These are phyloP conservation scores for Sclerotinia nivalis DNA, from an alignment of 2,329 filamentous ascomycete genomes.

Conservation along the genomic window DNA sequence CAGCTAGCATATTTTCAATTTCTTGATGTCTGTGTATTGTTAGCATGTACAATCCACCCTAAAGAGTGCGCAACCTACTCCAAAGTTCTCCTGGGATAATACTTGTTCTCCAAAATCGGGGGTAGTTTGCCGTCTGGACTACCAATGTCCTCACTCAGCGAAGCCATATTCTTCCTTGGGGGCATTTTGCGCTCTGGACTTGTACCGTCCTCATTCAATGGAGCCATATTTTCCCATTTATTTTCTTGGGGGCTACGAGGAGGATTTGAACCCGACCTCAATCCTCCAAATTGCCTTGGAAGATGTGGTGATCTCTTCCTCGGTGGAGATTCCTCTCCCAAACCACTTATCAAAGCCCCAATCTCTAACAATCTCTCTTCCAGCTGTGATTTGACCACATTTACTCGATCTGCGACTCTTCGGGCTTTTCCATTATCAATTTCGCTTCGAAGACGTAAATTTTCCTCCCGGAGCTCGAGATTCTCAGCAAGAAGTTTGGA, in stretches of 20 bases:
- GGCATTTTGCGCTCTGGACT: constrained; percentile 56
- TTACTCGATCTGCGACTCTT: constrained; percentile 64
- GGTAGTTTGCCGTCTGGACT: constrained; percentile 51
- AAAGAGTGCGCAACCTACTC: constrained; percentile 52
- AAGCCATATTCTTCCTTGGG: constrained; percentile 45
- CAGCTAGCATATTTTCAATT: constrained; percentile 33
- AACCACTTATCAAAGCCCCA: constrained; percentile 62
- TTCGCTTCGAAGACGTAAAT: constrained; percentile 68
- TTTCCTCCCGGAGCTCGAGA: constrained; percentile 68
- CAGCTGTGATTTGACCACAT: constrained; percentile 68
- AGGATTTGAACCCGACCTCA: constrained; percentile 43
- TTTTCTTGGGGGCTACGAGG: constrained; percentile 51
- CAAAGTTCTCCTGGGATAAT: constrained; percentile 66
- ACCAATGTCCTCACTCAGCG: constrained; percentile 42
- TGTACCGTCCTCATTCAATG: constrained; percentile 2
- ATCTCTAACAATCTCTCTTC: constrained; percentile 73
- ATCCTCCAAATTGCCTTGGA: constrained; percentile 35
- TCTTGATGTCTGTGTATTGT: constrained; percentile 38
- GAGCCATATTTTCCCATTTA: constrained; percentile 51
- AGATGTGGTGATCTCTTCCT: constrained; percentile 50
- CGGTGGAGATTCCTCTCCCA: constrained; percentile 61
- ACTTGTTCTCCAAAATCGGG: constrained; percentile 69
- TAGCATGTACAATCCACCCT: constrained; percentile 16
- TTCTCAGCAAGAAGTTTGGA: constrained; percentile 78
- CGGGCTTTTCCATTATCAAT: constrained; percentile 61